Evolutionary conservation across 768 basidiomycete species (phyloP), one percentile per base, ranked within the genome.

Genomic region (Mycena venus): DNA sequence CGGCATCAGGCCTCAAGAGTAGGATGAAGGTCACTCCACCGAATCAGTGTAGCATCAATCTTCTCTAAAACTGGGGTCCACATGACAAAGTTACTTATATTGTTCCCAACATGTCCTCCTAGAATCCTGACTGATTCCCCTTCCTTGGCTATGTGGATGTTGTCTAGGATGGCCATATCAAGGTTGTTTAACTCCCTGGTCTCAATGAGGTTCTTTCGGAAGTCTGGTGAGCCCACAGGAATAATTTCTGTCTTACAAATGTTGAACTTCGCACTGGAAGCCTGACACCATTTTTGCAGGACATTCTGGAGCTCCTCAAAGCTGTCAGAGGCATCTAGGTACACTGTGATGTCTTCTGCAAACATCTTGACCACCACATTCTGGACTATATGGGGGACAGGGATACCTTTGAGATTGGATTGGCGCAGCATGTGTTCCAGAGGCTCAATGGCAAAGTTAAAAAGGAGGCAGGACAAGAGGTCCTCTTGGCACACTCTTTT

Each of bases 251-350:
- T 88, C 75, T 90, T 90, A 0, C 64, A 59, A 0, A 77, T 66
- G 61, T 88, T 89, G 74, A 88, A 89, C 47, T 84, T 85, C 0
- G 87, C 88, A 0, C 81, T 77, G 10, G 85, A 85, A 4, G 82
- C 85, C 0, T 21, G 23, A 70, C 86, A 90, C 88, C 88, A 90
- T 0, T 44, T 47, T 0, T 80, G 31, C 0, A 88, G 85, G 2
- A 88, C 78, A 0, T 34, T 0, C 9, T 77, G 32, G 0, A 89
- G 81, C 0, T 63, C 67, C 0, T 58, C 56, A 12, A 82, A 82
- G 17, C 75, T 63, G 60, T 88, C 86, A 0, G 70, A 11, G 38
- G 78, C 77, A 4, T 75, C 75, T 0, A 89, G 82, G 76, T 79
- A 86, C 0, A 82, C 81, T 1, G 82, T 83, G 2, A 85, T 87